phyloP scores from a whole-genome alignment of 108 stramenopile species.

The Parmales sp. region DNA sequence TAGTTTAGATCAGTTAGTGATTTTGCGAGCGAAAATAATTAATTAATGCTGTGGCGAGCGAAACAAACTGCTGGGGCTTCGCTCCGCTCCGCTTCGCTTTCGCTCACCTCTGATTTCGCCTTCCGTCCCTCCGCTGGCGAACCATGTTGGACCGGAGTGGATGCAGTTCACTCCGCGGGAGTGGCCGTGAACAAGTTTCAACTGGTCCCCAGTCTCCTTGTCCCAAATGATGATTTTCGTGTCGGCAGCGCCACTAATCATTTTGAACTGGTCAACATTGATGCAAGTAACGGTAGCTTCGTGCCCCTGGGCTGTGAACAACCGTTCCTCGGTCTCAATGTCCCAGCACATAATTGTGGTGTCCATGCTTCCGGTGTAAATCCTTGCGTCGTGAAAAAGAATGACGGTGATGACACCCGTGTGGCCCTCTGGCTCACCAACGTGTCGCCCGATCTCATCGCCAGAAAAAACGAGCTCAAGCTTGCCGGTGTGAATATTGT shows the following conservation, averaged over 20 bases:
- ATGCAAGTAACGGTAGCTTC: slow-evolving; percentile 45
- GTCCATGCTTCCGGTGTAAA: slow-evolving; percentile 47
- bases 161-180: slow-evolving; percentile 34
- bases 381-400: slow-evolving; percentile 30
- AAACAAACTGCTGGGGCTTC: too few species aligned
- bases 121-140: slow-evolving; percentile 34
- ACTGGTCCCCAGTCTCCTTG: slow-evolving; percentile 20
- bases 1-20: too few species aligned
- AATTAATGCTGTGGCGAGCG: too few species aligned
- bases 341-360: slow-evolving; percentile 36
- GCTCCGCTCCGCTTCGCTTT: too few species aligned
- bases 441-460: slow-evolving; percentile 35
- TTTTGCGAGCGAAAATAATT: too few species aligned
- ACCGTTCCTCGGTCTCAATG: slow-evolving; percentile 1
- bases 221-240: slow-evolving; percentile 48
- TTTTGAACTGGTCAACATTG: slow-evolving; percentile 30
- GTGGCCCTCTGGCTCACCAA: slow-evolving; percentile 39
- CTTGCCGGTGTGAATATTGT: slow-evolving; percentile 28
- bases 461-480: slow-evolving; percentile 44
- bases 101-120: slow-evolving; percentile 28
- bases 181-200: slow-evolving; percentile 45
- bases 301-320: slow-evolving; percentile 34
- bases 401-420: slow-evolving; percentile 36
- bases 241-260: slow-evolving; percentile 47
- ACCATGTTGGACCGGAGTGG: slow-evolving; percentile 35